Percentiles rank a stretch among this genome's conserved stretches.
phyloP scores from a whole-genome alignment of 352 stramenopile species.

The Peronospora destructor region DNA sequence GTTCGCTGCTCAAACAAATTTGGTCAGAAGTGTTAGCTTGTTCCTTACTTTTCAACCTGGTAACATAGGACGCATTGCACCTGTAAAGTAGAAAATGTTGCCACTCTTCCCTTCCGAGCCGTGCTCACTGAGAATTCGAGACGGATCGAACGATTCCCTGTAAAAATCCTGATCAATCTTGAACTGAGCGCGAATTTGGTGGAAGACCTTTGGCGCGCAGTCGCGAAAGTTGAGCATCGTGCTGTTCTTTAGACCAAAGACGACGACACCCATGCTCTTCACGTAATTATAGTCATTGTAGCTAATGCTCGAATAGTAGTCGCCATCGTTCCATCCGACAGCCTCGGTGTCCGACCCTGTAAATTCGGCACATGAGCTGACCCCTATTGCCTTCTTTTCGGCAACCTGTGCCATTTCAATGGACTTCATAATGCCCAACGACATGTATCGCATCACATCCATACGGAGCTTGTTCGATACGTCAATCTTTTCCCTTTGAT shows the following conservation, averaged over 20 bases:
- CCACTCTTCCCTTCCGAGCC: constrained; percentile 79
- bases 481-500: constrained; percentile 39
- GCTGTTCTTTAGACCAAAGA: constrained; percentile 54
- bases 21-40: constrained; percentile 3
- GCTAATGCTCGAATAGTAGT: constrained; percentile 22
- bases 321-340: constrained; percentile 8
- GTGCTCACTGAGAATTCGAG: constrained; percentile 66
- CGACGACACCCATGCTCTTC: constrained; percentile 62
- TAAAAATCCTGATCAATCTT: constrained; percentile 62
- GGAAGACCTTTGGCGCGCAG: constrained; percentile 73
- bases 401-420: constrained; percentile 44
- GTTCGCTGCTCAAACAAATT: constrained; percentile 39
- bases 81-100: constrained; percentile 86
- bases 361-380: constrained; percentile 13
- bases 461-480: constrained; percentile 76
- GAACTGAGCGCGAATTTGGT: constrained; percentile 70
- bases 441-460: constrained; percentile 86
- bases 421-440: constrained; percentile 71
- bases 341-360: constrained; percentile 23
- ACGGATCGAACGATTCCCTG: constrained; percentile 68
- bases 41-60: not conserved
- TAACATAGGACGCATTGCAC: constrained; percentile 7
- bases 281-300: constrained; percentile 70
- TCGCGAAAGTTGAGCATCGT: constrained; percentile 63
- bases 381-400: constrained; percentile 19